Percentiles rank a stretch among this genome's conserved stretches.
These are phyloP conservation scores for Solanum pinnatisectum DNA, from an alignment of 257 asterid genomes.

Conservation along the genomic window DNA sequence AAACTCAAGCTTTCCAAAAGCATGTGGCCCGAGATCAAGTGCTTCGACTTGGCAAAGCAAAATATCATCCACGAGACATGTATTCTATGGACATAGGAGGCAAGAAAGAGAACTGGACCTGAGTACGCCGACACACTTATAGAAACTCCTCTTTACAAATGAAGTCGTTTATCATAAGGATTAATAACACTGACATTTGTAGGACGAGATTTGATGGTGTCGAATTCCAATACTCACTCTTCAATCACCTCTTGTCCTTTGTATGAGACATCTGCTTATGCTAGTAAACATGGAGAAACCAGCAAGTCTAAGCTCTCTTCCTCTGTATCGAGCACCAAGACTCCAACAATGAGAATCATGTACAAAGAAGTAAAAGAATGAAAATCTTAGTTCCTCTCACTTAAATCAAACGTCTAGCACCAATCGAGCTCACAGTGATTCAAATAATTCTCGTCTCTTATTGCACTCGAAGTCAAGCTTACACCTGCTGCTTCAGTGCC, in stretches of 20 bases:
- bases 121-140: conserved; percentile 16
- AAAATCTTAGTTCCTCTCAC: conserved; percentile 2
- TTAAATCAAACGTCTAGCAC: neutral
- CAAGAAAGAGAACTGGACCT: conserved; percentile 1
- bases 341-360: conserved; percentile 7
- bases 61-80: neutral
- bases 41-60: conserved; percentile 3
- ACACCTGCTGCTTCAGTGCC: conserved; percentile 3
- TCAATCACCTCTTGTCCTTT: neutral
- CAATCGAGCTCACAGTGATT: conserved; percentile 6
- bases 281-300: conserved; percentile 9
- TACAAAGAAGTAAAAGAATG: conserved; percentile 2
- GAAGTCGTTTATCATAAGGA: neutral
- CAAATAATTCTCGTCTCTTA: neutral
- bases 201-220: conserved; percentile 11
- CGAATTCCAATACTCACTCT: neutral
- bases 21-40: neutral
- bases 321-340: conserved; percentile 5
- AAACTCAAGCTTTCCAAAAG: conserved; percentile 26
- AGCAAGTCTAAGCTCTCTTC: conserved; percentile 9
- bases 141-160: neutral
- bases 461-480: neutral
- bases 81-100: neutral
- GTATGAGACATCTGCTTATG: conserved; percentile 8
- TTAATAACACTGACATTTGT: neutral